Evolutionary conservation across 805 yeast genomes (phyloP).

Genomic region (Nadsonia fulvescens): DNA sequence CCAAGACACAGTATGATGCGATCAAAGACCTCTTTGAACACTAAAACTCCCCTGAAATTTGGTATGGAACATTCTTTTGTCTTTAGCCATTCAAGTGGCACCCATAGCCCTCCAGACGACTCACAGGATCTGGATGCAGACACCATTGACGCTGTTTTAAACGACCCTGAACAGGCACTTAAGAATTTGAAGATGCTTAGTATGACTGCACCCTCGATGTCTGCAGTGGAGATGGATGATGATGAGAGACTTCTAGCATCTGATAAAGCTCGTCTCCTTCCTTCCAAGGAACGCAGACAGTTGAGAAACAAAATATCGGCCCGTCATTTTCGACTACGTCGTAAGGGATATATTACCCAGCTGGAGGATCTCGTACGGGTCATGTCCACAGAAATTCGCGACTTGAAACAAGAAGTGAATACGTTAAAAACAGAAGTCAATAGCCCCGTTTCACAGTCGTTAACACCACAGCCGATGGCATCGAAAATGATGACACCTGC

Average conservation of each 20-base stretch:
- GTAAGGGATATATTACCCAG: conserved; percentile 17
- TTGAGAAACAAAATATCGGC: conserved; percentile 17
- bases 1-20: no score
- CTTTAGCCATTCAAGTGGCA: no score
- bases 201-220: no score
- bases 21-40: no score
- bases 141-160: no score
- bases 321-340: conserved; percentile 16
- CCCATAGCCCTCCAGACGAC: no score
- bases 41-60: no score
- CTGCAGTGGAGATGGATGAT: conserved; percentile 15
- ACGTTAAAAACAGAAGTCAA: conserved; percentile 9
- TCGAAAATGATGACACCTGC: conserved; percentile 5
- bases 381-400: conserved; percentile 10
- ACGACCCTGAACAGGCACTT: no score
- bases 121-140: no score
- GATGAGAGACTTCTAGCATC: conserved; percentile 17
- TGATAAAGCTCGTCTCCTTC: conserved; percentile 13
- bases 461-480: conserved; percentile 3
- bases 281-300: conserved; percentile 17
- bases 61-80: no score
- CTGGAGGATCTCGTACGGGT: conserved; percentile 14
- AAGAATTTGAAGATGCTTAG: no score
- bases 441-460: conserved; percentile 7
- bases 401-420: conserved; percentile 8